Evolutionary conservation across 2,329 filamentous ascomycete species (phyloP).

Genomic region (Fusarium albidum): DNA sequence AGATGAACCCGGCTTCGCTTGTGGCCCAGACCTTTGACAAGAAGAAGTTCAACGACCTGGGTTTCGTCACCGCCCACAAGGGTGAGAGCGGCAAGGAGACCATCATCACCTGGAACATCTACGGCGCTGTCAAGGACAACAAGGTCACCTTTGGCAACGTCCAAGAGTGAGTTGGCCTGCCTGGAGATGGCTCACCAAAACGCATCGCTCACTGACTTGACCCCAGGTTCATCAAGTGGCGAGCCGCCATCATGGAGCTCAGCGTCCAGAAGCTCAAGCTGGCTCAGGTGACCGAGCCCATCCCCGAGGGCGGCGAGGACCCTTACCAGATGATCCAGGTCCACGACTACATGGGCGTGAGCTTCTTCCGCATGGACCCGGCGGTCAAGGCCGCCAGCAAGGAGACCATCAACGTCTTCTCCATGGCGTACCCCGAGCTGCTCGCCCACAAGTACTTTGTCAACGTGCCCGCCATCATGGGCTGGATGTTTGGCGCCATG

Average conservation of each 20-base stretch:
- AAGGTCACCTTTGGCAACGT: constrained; percentile 85
- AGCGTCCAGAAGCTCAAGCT: constrained; percentile 80
- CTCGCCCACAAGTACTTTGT: constrained; percentile 90
- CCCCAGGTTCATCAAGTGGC: constrained; percentile 85
- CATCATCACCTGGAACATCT: constrained; percentile 91
- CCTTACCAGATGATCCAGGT: constrained; percentile 92
- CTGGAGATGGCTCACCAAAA: neutral
- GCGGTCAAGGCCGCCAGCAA: constrained; percentile 78
- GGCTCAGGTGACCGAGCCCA: constrained; percentile 70
- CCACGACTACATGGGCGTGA: constrained; percentile 90
- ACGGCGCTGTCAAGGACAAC: constrained; percentile 84
- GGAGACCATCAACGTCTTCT: constrained; percentile 83
- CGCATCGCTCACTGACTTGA: constrained; percentile 15
- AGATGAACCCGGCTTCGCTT: constrained; percentile 74
- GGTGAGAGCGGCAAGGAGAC: constrained; percentile 64
- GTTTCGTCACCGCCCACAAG: constrained; percentile 79
- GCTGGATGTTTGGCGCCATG: constrained; percentile 80
- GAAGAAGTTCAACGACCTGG: constrained; percentile 78
- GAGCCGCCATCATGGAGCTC: constrained; percentile 89
- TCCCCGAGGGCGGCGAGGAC: constrained; percentile 78
- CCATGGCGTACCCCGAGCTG: constrained; percentile 87
- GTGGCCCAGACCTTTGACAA: constrained; percentile 70
- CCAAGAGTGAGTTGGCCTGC: constrained; percentile 69
- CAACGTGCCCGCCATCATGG: constrained; percentile 91
- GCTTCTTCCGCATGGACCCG: constrained; percentile 84